Percentiles rank a stretch among this genome's conserved stretches.
These are phyloP conservation scores for Fremontodendron californicum DNA, from an alignment of 345 rosid species.

Conservation along the genomic window DNA sequence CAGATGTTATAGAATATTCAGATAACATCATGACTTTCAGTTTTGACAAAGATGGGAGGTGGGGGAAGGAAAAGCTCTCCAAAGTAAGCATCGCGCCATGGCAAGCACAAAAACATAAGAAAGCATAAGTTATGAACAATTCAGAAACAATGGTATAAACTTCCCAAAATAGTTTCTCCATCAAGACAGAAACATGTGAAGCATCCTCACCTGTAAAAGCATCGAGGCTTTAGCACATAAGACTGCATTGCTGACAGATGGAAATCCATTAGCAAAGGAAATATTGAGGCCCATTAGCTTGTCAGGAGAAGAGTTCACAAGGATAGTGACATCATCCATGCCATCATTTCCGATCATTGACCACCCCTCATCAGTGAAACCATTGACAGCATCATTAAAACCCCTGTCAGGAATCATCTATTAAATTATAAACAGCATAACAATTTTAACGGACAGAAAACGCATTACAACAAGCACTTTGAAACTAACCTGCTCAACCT, in stretches of 20 bases:
- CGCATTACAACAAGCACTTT: not conserved
- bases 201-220: conserved; percentile 81
- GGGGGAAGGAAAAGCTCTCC: not conserved
- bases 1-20: not conserved
- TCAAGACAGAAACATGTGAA: not conserved
- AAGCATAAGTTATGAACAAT: not conserved
- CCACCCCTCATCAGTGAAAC: conserved; percentile 98
- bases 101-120: not conserved
- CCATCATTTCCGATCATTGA: conserved; percentile 84
- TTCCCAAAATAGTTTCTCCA: not conserved
- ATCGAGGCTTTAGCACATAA: conserved; percentile 96
- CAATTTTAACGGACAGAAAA: not conserved
- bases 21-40: not conserved
- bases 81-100: not conserved
- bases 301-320: conserved; percentile 89
- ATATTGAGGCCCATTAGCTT: conserved; percentile 92
- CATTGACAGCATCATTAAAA: conserved; percentile 94
- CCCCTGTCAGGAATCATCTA: conserved; percentile 49
- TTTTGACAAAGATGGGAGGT: not conserved
- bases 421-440: conserved; percentile 12
- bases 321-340: conserved; percentile 93
- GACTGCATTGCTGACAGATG: conserved; percentile 74
- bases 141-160: not conserved
- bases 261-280: conserved; percentile 76
- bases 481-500: conserved; percentile 83